These are phyloP conservation scores for Mycosphaerella arachidis DNA, from an alignment of 2,329 filamentous ascomycete genomes.

Conservation along the genomic window DNA sequence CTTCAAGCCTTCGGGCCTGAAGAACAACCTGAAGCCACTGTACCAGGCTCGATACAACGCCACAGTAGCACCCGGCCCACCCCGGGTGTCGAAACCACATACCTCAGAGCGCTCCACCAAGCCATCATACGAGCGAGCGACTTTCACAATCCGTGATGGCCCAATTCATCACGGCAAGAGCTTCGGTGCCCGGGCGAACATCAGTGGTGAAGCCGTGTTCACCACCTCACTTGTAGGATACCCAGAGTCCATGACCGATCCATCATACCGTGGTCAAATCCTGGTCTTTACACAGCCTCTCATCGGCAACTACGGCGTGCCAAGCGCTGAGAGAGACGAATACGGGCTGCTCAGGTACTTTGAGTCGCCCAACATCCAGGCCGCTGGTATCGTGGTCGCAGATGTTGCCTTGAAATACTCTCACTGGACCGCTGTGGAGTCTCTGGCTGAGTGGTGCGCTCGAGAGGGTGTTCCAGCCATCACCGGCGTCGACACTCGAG, in stretches of 20 bases:
- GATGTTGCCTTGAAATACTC: constrained; percentile 92
- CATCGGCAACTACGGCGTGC: constrained; percentile 98
- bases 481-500: constrained; percentile 93
- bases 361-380: constrained; percentile 96
- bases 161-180: constrained; percentile 95
- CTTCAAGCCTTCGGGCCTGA: constrained; percentile 48
- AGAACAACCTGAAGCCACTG: constrained; percentile 43
- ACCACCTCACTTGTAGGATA: constrained; percentile 97
- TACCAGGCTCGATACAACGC: constrained; percentile 52
- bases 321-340: constrained; percentile 76
- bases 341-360: constrained; percentile 95
- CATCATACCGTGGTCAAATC: constrained; percentile 78
- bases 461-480: constrained; percentile 90
- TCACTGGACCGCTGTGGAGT: constrained; percentile 98
- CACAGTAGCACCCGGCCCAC: constrained; percentile 64
- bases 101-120: constrained; percentile 53
- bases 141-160: constrained; percentile 92
- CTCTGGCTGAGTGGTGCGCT: constrained; percentile 87
- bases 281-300: constrained; percentile 96
- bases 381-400: constrained; percentile 89
- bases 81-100: constrained; percentile 60
- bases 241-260: constrained; percentile 76
- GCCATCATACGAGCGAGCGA: constrained; percentile 71
- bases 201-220: constrained; percentile 97
- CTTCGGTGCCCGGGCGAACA: constrained; percentile 93